phyloP scores from a whole-genome alignment of 2,329 filamentous ascomycete genomes.

The Samsoniella hepiali region DNA sequence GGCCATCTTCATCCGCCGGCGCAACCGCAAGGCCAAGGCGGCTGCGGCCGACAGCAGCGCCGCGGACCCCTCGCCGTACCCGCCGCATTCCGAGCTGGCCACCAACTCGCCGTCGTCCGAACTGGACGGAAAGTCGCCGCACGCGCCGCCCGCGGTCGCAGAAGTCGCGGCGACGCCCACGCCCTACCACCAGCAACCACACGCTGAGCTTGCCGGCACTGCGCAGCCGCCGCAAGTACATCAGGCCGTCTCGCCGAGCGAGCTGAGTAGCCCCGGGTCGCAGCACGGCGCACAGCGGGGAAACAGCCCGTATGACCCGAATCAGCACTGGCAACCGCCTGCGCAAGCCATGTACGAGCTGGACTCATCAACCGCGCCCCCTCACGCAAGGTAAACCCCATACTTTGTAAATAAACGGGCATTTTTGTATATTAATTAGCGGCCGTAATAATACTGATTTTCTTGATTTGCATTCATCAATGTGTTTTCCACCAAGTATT shows the following conservation, averaged over 20 bases:
- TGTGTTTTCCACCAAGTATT: too few species aligned
- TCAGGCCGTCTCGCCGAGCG: conserved; percentile 7
- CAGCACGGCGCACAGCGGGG: neutral
- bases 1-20: conserved; percentile 7
- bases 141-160: neutral
- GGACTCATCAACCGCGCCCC: neutral
- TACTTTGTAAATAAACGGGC: neutral
- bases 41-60: neutral
- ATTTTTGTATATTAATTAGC: neutral
- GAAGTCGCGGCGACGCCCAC: conserved; percentile 1
- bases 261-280: conserved; percentile 9
- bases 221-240: neutral
- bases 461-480: too few species aligned
- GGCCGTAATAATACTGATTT: neutral
- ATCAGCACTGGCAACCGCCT: neutral
- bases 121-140: conserved; percentile 5
- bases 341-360: conserved; percentile 10
- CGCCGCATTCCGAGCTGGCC: conserved; percentile 1
- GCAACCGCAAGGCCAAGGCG: conserved; percentile 9
- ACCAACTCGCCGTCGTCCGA: conserved; percentile 13
- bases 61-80: neutral
- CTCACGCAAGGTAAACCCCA: neutral
- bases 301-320: neutral
- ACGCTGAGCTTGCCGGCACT: conserved; percentile 1
- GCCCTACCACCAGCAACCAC: neutral